Evolutionary conservation across 2,329 filamentous ascomycete genomes (phyloP), one percentile per base, ranked within the genome.

Genomic region (Fonsecaea erecta): DNA sequence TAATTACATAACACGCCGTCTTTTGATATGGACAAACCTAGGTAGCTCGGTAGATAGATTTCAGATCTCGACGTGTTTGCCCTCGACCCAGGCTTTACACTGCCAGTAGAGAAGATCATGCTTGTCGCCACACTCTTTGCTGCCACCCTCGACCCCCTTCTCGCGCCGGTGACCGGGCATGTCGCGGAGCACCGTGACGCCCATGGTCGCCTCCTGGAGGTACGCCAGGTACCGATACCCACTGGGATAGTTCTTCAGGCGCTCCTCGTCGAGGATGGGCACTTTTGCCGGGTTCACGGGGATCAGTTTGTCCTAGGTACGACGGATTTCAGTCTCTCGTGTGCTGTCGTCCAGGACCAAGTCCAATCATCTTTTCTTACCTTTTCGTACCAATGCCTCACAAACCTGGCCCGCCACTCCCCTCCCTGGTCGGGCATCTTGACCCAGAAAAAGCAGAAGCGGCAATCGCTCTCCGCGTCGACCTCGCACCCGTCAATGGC

Each of bases 331-430:
- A 30, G 24, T 40, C 26, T 3, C 3, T 30, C 28, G 28, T 30
- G 28, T 30, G 28, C 8, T n/a, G n/a, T n/a, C n/a, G n/a, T n/a
- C n/a, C n/a, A n/a, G n/a, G n/a, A n/a, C n/a, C n/a, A n/a, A n/a
- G n/a, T n/a, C n/a, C 52, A 2, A 7, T 32, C 24, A 32, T 21
- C 14, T 14, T 53, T 30, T 16, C 37, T n/a, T 62, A 67, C 65
- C 66, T 84, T 84, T 71, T 84, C 82, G 66, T 84, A 84, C 79
- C 80, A 84, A 69, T 83, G 81, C 2, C 80, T 71, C 30, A 83
- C 81, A 60, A 80, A 81, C 46, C 46, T 37, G 14, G 65, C 67
- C 24, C 58, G 55, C 67, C 67, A 69, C 37, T 69, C 63, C 16
- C 62, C 63, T 16, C 62, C 59, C 1, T 35, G 54, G 24, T 56